These are phyloP conservation scores for Potentilla sterilis DNA, from an alignment of 306 rosid genomes.

Conservation along the genomic window DNA sequence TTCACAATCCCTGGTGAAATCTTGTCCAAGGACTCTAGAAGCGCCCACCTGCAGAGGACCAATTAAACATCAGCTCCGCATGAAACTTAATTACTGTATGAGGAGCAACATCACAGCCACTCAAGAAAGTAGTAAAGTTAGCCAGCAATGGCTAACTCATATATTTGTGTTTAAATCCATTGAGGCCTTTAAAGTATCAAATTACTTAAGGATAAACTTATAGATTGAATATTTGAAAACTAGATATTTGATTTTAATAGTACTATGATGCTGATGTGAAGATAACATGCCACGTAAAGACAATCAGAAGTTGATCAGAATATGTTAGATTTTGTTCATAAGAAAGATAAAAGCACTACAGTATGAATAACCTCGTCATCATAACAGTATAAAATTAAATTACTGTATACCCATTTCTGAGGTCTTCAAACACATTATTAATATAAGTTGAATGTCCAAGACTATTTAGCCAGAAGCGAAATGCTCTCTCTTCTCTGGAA, in stretches of 20 bases:
- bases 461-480: conserved; percentile 95
- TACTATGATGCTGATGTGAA: not conserved
- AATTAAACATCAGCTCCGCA: conserved; percentile 14
- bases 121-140: not conserved
- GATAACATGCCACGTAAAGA: not conserved
- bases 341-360: not conserved
- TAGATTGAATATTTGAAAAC: not conserved
- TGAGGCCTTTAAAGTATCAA: not conserved
- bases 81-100: not conserved
- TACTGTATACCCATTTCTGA: conserved; percentile 67
- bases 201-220: not conserved
- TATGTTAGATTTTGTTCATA: conserved; percentile 10
- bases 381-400: not conserved
- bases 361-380: not conserved
- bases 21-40: conserved; percentile 84
- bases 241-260: not conserved
- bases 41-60: conserved; percentile 69
- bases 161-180: not conserved
- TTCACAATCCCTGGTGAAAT: conserved; percentile 87
- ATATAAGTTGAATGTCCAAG: conserved; percentile 72
- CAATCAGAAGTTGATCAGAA: not conserved
- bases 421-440: conserved; percentile 95
- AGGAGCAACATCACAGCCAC: too few species aligned
- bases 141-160: not conserved
- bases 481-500: conserved; percentile 92